phyloP scores from a whole-genome alignment of 495 filamentous ascomycete genomes.

The Astrothelium macrocarpum region DNA sequence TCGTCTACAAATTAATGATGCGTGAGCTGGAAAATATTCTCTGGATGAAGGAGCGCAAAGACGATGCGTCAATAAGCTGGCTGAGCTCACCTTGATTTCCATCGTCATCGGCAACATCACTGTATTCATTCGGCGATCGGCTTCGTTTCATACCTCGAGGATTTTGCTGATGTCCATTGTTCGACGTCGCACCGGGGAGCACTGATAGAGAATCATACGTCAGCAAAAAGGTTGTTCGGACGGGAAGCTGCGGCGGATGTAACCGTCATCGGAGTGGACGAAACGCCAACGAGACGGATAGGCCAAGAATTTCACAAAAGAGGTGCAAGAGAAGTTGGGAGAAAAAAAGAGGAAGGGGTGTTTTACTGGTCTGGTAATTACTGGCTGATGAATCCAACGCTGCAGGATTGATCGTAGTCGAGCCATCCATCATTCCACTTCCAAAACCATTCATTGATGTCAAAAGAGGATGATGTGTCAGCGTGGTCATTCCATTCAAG shows the following conservation, averaged over 20 bases:
- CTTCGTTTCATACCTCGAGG: constrained; percentile 86
- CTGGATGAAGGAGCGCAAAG: neutral
- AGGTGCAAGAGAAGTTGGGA: constrained; percentile 14
- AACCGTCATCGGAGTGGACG: constrained; percentile 8
- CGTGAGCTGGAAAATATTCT: neutral
- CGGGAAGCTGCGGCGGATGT: constrained; percentile 21
- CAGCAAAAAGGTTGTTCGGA: constrained; percentile 9
- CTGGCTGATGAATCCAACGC: constrained; percentile 52
- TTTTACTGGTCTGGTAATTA: constrained; percentile 2
- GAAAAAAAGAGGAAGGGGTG: constrained; percentile 4
- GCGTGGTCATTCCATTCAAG: constrained; percentile 9
- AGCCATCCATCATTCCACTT: constrained; percentile 54
- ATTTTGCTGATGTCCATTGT: constrained; percentile 41
- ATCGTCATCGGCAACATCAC: constrained; percentile 50
- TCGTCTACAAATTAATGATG: constrained; percentile 6
- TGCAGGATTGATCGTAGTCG: constrained; percentile 73
- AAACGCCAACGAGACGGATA: neutral
- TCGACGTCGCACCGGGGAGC: constrained; percentile 23
- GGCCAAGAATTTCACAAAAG: constrained; percentile 1
- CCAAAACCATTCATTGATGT: constrained; percentile 7
- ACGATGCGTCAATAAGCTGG: constrained; percentile 8
- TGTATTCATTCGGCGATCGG: constrained; percentile 76
- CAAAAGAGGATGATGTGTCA: constrained; percentile 8
- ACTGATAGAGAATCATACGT: constrained; percentile 19
- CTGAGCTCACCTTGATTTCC: constrained; percentile 76